Conservation (phyloP, 306 rosid genomes). For the Medicago arabica region DNA sequence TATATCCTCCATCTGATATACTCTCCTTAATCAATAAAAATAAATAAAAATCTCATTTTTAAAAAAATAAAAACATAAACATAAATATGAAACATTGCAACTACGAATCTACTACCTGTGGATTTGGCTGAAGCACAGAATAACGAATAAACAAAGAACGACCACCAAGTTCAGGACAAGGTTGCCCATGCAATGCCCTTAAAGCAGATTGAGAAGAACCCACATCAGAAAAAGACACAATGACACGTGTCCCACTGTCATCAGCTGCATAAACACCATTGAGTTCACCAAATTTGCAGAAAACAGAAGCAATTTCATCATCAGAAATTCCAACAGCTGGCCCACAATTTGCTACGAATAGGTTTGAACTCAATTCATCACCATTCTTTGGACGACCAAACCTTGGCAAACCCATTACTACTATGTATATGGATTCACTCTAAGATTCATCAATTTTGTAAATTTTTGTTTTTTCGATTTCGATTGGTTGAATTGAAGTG, state of each 20-base stretch:
- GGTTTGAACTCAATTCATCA: conserved; percentile 62
- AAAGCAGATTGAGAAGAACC: conserved; percentile 66
- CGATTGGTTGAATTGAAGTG: background rate
- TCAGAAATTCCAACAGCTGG: conserved; percentile 71
- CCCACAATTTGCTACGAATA: conserved; percentile 87
- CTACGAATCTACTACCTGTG: conserved; percentile 42
- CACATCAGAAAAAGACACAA: conserved; percentile 61
- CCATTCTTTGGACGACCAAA: conserved; percentile 65
- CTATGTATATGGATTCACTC: background rate
- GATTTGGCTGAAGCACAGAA: conserved; percentile 66
- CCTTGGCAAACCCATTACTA: conserved; percentile 55
- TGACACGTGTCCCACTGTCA: conserved; percentile 81
- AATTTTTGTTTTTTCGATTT: background rate
- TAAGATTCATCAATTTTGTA: conserved; percentile 16
- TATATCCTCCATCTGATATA: too few species aligned
- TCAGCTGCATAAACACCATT: conserved; percentile 77
- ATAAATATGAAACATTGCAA: background rate
- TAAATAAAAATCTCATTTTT: too few species aligned
- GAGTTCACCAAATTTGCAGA: conserved; percentile 67
- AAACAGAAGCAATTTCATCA: conserved; percentile 59
- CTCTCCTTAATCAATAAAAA: too few species aligned
- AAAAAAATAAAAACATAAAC: background rate
- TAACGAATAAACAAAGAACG: conserved; percentile 76
- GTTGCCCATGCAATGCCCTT: conserved; percentile 62
- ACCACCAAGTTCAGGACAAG: conserved; percentile 71